These are phyloP conservation scores for Polygonum aviculare DNA, from an alignment of 148 eudicot genomes.

Conservation along the genomic window DNA sequence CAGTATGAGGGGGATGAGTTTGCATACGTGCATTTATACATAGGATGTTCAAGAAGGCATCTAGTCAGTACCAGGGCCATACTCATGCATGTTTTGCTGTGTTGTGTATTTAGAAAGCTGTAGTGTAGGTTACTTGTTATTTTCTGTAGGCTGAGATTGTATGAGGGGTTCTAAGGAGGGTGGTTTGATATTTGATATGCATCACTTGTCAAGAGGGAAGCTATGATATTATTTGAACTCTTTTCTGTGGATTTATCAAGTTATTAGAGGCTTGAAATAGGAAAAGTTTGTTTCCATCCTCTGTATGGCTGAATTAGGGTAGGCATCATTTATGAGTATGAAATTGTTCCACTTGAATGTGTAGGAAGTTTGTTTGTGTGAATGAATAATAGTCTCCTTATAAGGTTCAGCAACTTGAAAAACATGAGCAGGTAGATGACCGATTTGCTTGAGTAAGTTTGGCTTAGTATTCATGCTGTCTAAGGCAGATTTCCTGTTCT, in stretches of 20 bases:
- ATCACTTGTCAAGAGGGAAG: neutral
- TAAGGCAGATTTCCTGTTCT: neutral
- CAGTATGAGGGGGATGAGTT: neutral
- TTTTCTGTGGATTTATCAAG: neutral
- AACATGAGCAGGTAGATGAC: neutral
- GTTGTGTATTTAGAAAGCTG: neutral
- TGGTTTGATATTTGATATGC: neutral
- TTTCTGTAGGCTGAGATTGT: neutral
- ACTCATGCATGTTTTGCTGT: neutral
- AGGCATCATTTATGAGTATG: neutral
- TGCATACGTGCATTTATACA: neutral
- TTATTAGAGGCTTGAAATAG: neutral
- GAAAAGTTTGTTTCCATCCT: neutral
- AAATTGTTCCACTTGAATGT: neutral
- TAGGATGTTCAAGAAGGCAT: neutral
- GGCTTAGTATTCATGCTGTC: neutral
- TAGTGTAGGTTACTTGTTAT: neutral
- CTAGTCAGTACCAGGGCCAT: neutral
- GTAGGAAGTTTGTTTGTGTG: conserved; percentile 2
- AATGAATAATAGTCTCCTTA: neutral
- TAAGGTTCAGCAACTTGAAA: neutral
- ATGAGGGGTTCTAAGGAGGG: neutral
- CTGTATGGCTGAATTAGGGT: neutral
- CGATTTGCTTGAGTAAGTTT: neutral
- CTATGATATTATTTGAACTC: neutral